Base-by-base conservation (phyloP, 1,284 basidiomycete genomes). In the Leccinum pachyderme region DNA sequence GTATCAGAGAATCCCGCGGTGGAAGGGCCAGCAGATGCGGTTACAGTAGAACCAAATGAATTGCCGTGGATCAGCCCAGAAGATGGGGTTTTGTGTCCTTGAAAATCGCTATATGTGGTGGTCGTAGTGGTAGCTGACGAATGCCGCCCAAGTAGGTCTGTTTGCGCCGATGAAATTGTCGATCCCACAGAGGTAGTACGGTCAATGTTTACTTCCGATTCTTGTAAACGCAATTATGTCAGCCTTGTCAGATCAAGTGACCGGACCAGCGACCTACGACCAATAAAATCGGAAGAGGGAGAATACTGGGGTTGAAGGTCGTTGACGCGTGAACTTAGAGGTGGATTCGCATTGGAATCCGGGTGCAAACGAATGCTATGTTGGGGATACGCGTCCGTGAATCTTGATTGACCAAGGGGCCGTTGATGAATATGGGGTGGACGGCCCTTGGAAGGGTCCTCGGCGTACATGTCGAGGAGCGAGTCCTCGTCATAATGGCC, bases 171-270 rank as follows among this genome's bases (percentile, higher is more conserved):
- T 3, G 70, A 72, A n/a, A 58, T 51, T 2, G 72, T 69, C 13
- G 71, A 72, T 13, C 63, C 67, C 29, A 59, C 64, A 13, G 70
- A 72, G 8, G 61, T 61, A 13, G 72, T 65, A 43, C 71, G 71
- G 4, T 58, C 72, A 1, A 72, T 29, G 11, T 47, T 44, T 18
- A 39, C 56, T 2, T 69, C 63, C 12, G 51, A 9, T 31, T 54
- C 68, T 63, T 55, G 51, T 51, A 27, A 45, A 22, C 25, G 44
- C 51, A 24, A 6, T 9, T 31, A 9, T 7, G 32, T 68, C 39
- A 70, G 54, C 22, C 29, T 28, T 35, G 15, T 33, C 25, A 15
- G 7, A 15, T 48, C 29, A 31, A 8, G 12, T 44, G 33, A 25
- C 25, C 22, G 28, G 15, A n/a, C 9, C 28, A 6, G 50, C 27